Base-by-base conservation (phyloP, 257 asterid species). In the Ehretia macrophylla region DNA sequence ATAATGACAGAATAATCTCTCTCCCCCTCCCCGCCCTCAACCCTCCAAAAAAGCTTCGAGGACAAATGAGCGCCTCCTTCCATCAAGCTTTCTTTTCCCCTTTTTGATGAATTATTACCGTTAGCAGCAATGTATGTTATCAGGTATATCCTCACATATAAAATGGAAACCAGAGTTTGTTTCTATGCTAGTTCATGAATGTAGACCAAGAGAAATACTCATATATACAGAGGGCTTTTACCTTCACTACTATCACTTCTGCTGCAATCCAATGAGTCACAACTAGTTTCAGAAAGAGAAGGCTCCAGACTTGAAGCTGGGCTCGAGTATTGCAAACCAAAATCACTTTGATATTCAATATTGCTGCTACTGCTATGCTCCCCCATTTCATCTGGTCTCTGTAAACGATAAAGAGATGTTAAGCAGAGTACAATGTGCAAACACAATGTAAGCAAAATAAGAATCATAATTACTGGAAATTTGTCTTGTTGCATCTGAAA, bases 201-300 rank as follows among this genome's bases (percentile, higher is more conserved):
- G 40, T 18, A 32, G 47, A 52, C 8, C 14, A 20, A 42, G 37
- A 9, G 8, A 11, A 14, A 45, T 14, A 49, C 13, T 17, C 42
- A 46, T 62, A 51, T 4, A 49, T 42, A 42, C 3, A 10, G 12
- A 49, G 54, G 54, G 54, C 20, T n/a, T 48, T 57, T 80, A 93
- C 97, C 95, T 54, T 77, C 81, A 50, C 64, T 67, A 57, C 65
- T 60, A 63, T 74, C 68, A 65, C 77, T 79, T 73, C 68, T 73
- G 69, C 70, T 77, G 64, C 77, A 72, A 52, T 81, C 88, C 45
- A 75, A 68, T 37, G 95, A 78, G 72, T 67, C 79, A 69, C 75
- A 80, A 70, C 90, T 83, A 59, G 72, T 73, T 32, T 75, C 94
- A 18, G 91, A 86, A 54, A 71, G 65, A 49, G 91, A 78, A 71